Evolutionary conservation across 176 grass and related monocot genomes (phyloP).

Genomic region (Rhipidocladum racemiflorum): DNA sequence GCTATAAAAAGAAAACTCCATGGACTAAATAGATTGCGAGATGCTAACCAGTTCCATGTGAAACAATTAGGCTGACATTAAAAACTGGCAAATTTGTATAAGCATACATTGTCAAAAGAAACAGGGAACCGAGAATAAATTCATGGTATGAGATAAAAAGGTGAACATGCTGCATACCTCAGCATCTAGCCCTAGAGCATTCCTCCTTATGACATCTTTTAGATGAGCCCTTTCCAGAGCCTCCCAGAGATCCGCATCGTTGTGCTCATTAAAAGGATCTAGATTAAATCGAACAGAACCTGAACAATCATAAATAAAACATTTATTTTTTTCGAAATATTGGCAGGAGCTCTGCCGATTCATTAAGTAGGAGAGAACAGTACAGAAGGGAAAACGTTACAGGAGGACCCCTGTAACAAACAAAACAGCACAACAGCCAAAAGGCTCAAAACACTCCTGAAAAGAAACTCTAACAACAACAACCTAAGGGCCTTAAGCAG

Average conservation of each 20-base stretch:
- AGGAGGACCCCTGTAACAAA: too few species aligned
- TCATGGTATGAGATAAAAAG: not conserved
- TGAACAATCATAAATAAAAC: constrained; percentile 30
- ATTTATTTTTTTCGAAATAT: too few species aligned
- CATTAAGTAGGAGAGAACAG: too few species aligned
- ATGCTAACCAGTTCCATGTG: not conserved
- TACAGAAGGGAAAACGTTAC: too few species aligned
- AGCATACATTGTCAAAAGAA: not conserved
- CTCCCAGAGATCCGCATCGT: constrained; percentile 97
- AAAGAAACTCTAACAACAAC: too few species aligned
- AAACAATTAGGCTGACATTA: not conserved
- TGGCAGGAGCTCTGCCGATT: too few species aligned
- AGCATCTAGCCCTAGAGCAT: constrained; percentile 81
- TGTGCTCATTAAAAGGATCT: constrained; percentile 97
- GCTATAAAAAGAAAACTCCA: too few species aligned
- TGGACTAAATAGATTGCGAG: not conserved
- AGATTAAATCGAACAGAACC: constrained; percentile 97
- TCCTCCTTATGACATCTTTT: constrained; percentile 91
- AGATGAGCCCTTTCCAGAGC: constrained; percentile 96
- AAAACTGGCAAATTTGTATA: not conserved
- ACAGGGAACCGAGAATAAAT: not conserved
- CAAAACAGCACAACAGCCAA: too few species aligned
- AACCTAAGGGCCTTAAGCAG: too few species aligned
- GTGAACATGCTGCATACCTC: constrained; percentile 58
- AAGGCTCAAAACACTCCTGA: too few species aligned